Percentiles rank a stretch among this genome's conserved stretches.
phyloP scores from a whole-genome alignment of 768 basidiomycete genomes.

The Favolaschia claudopus region DNA sequence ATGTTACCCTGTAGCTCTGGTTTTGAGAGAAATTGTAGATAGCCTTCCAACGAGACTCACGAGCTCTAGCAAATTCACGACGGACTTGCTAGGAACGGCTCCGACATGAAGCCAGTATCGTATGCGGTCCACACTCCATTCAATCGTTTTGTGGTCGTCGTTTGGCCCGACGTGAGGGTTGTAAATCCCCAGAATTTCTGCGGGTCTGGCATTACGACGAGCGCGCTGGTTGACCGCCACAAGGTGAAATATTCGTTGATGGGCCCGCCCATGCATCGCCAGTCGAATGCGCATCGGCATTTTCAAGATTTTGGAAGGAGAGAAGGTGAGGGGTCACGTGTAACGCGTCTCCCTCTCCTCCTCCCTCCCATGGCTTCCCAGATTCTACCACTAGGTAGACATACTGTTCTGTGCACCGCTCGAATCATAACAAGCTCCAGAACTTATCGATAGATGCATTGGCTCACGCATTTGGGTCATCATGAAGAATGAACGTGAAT shows the following conservation, averaged over 20 bases:
- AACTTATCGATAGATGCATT: conserved; percentile 97
- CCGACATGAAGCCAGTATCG: conserved; percentile 89
- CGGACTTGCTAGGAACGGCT: conserved; percentile 81
- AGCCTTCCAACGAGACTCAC: conserved; percentile 56
- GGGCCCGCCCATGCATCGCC: conserved; percentile 79
- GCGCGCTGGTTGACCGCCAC: conserved; percentile 81
- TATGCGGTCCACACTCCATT: conserved; percentile 93
- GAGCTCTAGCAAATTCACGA: conserved; percentile 78
- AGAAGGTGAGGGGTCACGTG: not conserved
- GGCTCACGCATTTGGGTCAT: conserved; percentile 98
- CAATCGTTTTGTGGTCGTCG: conserved; percentile 71
- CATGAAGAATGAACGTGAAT: conserved; percentile 98
- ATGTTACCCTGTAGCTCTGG: conserved; percentile 60
- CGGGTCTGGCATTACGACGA: conserved; percentile 83
- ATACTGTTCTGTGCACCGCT: not conserved
- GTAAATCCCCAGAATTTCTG: conserved; percentile 88
- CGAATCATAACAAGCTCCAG: conserved; percentile 46
- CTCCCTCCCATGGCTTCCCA: conserved; percentile 79
- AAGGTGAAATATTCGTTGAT: conserved; percentile 82
- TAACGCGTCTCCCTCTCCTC: not conserved
- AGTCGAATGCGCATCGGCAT: conserved; percentile 91
- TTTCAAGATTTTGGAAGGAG: conserved; percentile 9
- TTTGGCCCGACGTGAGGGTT: conserved; percentile 67
- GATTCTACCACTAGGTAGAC: conserved; percentile 87
- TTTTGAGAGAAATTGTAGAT: not conserved